Evolutionary conservation across 2,329 filamentous ascomycete genomes (phyloP).

Genomic region (Cercospora sojina): DNA sequence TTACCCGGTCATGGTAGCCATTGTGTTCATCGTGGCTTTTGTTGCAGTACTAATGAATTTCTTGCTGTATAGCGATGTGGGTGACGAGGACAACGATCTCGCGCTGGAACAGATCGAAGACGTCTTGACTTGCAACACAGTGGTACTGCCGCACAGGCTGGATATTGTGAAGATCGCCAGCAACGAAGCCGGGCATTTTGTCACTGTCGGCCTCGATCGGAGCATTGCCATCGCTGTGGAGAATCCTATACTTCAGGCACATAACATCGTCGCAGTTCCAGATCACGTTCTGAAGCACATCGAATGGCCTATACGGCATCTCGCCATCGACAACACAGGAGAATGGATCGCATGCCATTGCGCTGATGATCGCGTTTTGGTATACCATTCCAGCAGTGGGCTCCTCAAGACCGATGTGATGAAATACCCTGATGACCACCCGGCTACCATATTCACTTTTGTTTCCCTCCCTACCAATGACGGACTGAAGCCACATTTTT

Average conservation of each 20-base stretch:
- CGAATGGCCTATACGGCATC: constrained; percentile 48
- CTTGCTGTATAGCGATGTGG: constrained; percentile 64
- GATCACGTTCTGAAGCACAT: constrained; percentile 26
- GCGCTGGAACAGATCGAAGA: constrained; percentile 52
- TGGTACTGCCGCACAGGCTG: constrained; percentile 64
- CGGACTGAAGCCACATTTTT: constrained; percentile 44
- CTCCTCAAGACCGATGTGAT: constrained; percentile 57
- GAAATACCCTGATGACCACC: constrained; percentile 58
- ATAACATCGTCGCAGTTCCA: constrained; percentile 24
- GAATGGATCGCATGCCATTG: constrained; percentile 67
- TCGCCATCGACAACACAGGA: constrained; percentile 64
- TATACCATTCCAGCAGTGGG: constrained; percentile 63
- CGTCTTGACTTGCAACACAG: constrained; percentile 59
- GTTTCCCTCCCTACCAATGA: constrained; percentile 41
- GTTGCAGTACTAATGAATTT: constrained; percentile 72
- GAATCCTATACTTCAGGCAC: constrained; percentile 26
- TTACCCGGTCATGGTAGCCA: constrained; percentile 61
- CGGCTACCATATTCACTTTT: constrained; percentile 65
- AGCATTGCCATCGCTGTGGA: constrained; percentile 48
- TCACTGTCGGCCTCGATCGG: constrained; percentile 70
- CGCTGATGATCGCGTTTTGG: constrained; percentile 54
- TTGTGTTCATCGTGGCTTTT: constrained; percentile 62
- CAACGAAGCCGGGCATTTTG: constrained; percentile 63
- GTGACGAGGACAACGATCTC: constrained; percentile 43
- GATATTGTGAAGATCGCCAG: constrained; percentile 67